Evolutionary conservation across 2,329 filamentous ascomycete species (phyloP).

Genomic region (Aphanocladium album): DNA sequence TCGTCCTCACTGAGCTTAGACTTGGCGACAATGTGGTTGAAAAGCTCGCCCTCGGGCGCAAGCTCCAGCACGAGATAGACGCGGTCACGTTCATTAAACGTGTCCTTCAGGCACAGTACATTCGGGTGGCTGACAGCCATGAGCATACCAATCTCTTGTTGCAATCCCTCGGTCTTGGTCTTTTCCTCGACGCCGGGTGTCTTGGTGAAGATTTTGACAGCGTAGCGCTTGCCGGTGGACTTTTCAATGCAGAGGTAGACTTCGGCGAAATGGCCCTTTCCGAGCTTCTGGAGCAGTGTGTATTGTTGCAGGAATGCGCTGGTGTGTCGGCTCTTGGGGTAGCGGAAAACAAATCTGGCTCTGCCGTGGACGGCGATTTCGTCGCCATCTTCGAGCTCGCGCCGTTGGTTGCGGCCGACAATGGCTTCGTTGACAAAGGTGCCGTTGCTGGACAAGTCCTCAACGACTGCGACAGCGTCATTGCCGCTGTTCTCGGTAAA

Average conservation of each 20-base stretch:
- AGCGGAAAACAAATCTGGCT: constrained; percentile 85
- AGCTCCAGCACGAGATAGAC: constrained; percentile 91
- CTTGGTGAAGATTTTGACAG: constrained; percentile 93
- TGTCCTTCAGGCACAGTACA: constrained; percentile 88
- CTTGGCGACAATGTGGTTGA: constrained; percentile 91
- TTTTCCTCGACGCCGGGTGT: constrained; percentile 75
- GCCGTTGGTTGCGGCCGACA: constrained; percentile 84
- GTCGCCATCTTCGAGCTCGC: constrained; percentile 83
- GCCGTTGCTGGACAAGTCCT: constrained; percentile 93
- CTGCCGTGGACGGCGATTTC: constrained; percentile 84
- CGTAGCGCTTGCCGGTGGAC: constrained; percentile 72
- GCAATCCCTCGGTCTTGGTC: constrained; percentile 77
- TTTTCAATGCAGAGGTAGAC: constrained; percentile 91
- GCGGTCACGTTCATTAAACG: constrained; percentile 84
- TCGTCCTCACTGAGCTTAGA: constrained; percentile 81
- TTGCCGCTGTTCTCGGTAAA: constrained; percentile 57
- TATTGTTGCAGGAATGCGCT: constrained; percentile 85
- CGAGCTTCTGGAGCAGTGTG: constrained; percentile 75
- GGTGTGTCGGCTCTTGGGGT: constrained; percentile 68
- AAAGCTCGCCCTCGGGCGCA: constrained; percentile 87
- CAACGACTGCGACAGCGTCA: constrained; percentile 67
- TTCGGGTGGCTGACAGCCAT: constrained; percentile 97
- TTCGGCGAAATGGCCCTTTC: constrained; percentile 92
- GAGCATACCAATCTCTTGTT: constrained; percentile 92
- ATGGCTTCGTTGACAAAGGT: constrained; percentile 93